Base-by-base conservation (phyloP, 495 filamentous ascomycete genomes). In the Tuber magnatum region DNA sequence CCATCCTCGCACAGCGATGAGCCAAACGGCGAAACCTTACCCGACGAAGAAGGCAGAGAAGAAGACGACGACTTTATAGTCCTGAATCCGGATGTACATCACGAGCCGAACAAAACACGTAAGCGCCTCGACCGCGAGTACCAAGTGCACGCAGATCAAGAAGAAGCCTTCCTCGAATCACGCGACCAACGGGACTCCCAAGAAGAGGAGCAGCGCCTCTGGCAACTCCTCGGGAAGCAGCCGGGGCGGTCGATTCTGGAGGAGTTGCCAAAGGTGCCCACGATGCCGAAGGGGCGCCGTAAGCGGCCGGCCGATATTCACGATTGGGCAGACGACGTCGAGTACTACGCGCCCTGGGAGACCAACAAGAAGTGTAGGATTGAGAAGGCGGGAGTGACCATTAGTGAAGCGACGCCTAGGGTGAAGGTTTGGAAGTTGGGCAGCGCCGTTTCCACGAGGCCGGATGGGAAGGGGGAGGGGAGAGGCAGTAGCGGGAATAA, bases 291-390 rank as follows among this genome's bases (percentile, higher is more conserved):
- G 42, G 39, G 5, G 35, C 65, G 51, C 41, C 38, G 68, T 32
- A 76, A 78, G 73, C 78, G 79, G 69, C 51, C 70, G 0, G 44
- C 43, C 12, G 77, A 79, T 9, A 65, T 71, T 41, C 38, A 71
- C 2, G 77, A 82, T 44, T 82, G 80, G 80, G 72, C 74, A 24
- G 80, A 80, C 56, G 69, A 72, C 16, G 72, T 80, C 43, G 68
- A 72, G 40, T 82, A 82, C 70, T 32, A 77, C 38, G 80, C 80
- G 28, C 61, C 77, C 42, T 82, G 80, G 80, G 80, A 77, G 46
- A 75, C 70, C 14, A 70, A 41, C 14, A 79, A 79, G 70, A 65
- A 65, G 14, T 28, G 28, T 28, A 35, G 28, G 28, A 7, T 65
- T 65, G 56, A 65, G 28, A 35, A 65, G 3, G 56, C 1, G 28